These are phyloP conservation scores for Oryza rufipogon DNA, from an alignment of 176 grass and related monocot genomes.

Conservation along the genomic window DNA sequence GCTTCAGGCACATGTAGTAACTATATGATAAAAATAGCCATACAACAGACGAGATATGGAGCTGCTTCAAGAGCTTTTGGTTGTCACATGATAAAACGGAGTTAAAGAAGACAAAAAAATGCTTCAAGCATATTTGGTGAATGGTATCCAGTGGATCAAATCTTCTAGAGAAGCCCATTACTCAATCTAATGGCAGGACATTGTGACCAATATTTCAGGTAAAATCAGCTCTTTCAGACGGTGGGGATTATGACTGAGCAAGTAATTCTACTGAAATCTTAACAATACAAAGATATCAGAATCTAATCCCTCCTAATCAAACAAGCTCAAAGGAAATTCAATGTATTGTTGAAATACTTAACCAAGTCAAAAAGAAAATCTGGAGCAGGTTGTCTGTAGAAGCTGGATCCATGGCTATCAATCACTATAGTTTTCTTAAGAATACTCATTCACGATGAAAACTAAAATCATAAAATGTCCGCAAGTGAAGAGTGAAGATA, in stretches of 20 bases:
- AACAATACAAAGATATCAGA: not conserved
- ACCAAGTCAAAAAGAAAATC: not conserved
- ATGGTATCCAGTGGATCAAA: conserved; percentile 17
- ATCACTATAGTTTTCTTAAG: not conserved
- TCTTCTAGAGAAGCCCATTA: not conserved
- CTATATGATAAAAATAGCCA: not conserved
- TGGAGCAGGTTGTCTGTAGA: not conserved
- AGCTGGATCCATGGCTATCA: not conserved
- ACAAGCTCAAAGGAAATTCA: not conserved
- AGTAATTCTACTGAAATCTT: not conserved
- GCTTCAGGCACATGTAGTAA: not conserved
- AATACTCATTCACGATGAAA: not conserved
- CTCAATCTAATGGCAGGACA: conserved; percentile 14
- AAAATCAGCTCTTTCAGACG: not conserved
- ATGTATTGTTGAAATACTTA: conserved; percentile 3
- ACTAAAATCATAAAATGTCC: not conserved
- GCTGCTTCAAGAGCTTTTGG: not conserved
- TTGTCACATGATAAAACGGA: not conserved
- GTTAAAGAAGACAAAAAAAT: not conserved
- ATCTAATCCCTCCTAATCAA: not conserved
- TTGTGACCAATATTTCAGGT: not conserved
- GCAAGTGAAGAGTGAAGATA: not conserved
- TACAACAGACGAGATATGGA: no score
- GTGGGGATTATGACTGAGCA: no score
- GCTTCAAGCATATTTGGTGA: not conserved